Evolutionary conservation across 2,329 filamentous ascomycete species (phyloP).

Genomic region (Ploettnerulaceae sp.): DNA sequence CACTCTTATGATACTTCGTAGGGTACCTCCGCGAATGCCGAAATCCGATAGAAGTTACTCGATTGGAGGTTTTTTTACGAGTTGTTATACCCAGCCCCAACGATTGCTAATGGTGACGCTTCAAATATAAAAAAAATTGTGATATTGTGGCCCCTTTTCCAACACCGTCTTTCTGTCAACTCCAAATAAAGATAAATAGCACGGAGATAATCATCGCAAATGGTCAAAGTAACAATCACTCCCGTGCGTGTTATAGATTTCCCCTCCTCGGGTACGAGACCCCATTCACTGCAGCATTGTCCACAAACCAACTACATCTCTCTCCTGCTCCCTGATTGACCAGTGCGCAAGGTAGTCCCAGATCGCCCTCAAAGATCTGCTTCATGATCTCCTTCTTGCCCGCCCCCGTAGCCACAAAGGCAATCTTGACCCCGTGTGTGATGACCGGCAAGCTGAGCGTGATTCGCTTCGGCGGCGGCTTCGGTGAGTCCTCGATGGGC

Average conservation of each 20-base stretch:
- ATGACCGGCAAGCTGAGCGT: slow-evolving; percentile 90
- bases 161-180: background rate
- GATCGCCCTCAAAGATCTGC: slow-evolving; percentile 78
- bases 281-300: slow-evolving; percentile 77
- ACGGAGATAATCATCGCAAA: background rate
- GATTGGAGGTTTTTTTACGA: too few species aligned
- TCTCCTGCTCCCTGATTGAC: slow-evolving; percentile 83
- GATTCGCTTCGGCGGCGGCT: slow-evolving; percentile 86
- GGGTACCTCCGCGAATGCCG: too few species aligned
- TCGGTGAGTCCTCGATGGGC: slow-evolving; percentile 87
- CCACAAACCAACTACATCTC: slow-evolving; percentile 92
- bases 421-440: slow-evolving; percentile 78
- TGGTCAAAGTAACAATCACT: background rate
- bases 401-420: slow-evolving; percentile 83
- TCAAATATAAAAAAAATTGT: too few species aligned
- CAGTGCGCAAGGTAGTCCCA: slow-evolving; percentile 74
- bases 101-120: too few species aligned
- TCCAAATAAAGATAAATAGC: background rate
- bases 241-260: slow-evolving; percentile 43
- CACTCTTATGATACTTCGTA: too few species aligned
- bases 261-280: slow-evolving; percentile 76
- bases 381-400: slow-evolving; percentile 91
- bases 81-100: too few species aligned
- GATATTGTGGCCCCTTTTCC: background rate
- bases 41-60: too few species aligned